phyloP scores from a whole-genome alignment of 371 early-diverging fungal genomes.

The Lichtheimia ramosa region DNA sequence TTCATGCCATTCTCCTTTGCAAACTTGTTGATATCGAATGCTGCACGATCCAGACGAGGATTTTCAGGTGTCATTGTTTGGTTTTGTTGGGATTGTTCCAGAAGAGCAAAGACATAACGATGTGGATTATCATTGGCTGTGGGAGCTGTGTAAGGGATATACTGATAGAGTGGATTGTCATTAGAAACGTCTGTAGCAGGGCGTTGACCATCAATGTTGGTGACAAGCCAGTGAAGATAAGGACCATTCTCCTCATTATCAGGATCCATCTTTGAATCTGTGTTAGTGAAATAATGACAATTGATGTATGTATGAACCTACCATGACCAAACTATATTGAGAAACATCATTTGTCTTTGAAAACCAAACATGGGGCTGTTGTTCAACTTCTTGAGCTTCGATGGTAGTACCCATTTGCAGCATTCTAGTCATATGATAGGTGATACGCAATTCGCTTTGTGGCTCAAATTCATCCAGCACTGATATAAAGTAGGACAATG shows the following conservation, averaged over 20 bases:
- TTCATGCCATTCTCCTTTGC: conserved; percentile 8
- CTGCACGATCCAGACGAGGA: background rate
- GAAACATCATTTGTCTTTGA: conserved; percentile 6
- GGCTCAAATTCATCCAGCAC: conserved; percentile 18
- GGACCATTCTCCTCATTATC: conserved; percentile 32
- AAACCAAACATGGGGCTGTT: conserved; percentile 22
- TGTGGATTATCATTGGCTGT: conserved; percentile 42
- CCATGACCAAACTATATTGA: conserved; percentile 20
- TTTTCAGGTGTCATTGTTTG: conserved; percentile 12
- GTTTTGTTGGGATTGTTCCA: conserved; percentile 27
- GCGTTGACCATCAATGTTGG: conserved; percentile 42
- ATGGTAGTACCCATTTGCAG: conserved; percentile 9
- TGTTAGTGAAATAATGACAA: background rate
- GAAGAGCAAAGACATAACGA: conserved; percentile 52
- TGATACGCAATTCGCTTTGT: conserved; percentile 18
- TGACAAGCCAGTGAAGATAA: conserved; percentile 49
- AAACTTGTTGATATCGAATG: conserved; percentile 15
- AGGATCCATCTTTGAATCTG: conserved; percentile 39
- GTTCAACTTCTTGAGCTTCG: conserved; percentile 10
- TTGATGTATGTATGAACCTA: background rate
- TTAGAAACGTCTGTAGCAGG: conserved; percentile 35
- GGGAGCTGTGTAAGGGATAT: conserved; percentile 38
- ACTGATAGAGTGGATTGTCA: conserved; percentile 10
- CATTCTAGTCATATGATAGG: conserved; percentile 14
- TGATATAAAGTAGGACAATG: background rate